Conservation (phyloP, 768 basidiomycete species). For the Leccinum imitatum region DNA sequence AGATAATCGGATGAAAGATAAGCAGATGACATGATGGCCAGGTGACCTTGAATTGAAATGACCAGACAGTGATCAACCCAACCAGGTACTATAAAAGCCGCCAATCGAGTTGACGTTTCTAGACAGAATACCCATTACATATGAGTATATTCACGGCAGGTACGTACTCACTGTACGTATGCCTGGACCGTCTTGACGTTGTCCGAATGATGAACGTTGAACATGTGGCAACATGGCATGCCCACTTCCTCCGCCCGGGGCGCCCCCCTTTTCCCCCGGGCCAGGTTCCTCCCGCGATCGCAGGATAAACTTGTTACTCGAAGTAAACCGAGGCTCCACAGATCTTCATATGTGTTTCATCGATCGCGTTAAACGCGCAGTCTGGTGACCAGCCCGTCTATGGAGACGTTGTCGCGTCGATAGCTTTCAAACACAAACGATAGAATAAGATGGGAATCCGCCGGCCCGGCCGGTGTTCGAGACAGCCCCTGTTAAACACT, state of each 20-base stretch:
- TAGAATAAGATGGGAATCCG: not conserved
- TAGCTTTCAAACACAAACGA: not conserved
- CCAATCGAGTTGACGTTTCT: not conserved
- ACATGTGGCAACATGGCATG: not conserved
- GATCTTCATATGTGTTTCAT: not conserved
- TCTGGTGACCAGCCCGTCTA: too few relatives aligned
- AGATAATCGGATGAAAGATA: not conserved
- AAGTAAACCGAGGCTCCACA: not conserved
- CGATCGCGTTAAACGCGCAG: not conserved
- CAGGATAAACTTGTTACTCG: not conserved
- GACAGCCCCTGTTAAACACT: not conserved
- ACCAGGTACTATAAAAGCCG: not conserved
- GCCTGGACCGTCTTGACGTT: not conserved
- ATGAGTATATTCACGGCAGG: not conserved
- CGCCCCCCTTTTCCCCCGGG: too few relatives aligned
- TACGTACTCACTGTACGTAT: not conserved
- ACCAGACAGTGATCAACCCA: not conserved
- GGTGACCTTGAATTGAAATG: conserved; percentile 2
- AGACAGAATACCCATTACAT: not conserved
- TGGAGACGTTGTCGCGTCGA: too few relatives aligned
- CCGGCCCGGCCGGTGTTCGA: not conserved
- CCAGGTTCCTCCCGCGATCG: not conserved
- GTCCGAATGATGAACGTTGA: not conserved
- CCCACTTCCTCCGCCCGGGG: too few relatives aligned
- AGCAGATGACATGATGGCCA: not conserved